A percentile compares a stretch with the other conserved stretches of the same genome.
Conservation (phyloP, 192 early-diverging fungal genomes). For the Podila epigama region DNA sequence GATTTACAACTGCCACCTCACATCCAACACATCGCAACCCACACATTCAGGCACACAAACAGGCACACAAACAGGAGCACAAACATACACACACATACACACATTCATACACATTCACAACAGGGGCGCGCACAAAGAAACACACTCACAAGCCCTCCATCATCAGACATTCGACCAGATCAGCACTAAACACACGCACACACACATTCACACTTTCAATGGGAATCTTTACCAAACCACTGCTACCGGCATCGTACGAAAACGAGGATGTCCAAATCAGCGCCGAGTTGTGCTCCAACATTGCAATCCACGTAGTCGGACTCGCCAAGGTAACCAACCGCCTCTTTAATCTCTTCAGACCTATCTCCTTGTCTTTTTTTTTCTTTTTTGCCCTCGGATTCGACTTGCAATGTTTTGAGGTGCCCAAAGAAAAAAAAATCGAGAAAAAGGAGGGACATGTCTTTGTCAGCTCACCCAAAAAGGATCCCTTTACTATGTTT, state of each 20-base stretch:
- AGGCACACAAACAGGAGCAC: neutral
- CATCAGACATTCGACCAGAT: no score
- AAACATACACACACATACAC: neutral
- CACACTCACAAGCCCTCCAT: no score
- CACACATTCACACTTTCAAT: slow-evolving; percentile 5
- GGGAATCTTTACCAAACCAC: slow-evolving; percentile 36
- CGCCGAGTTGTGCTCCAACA: slow-evolving; percentile 43
- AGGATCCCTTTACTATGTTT: neutral
- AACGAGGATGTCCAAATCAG: slow-evolving; percentile 51
- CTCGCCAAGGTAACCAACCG: slow-evolving; percentile 36
- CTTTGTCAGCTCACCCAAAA: neutral
- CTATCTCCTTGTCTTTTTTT: neutral
- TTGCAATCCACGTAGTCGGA: slow-evolving; percentile 31
- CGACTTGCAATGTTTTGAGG: neutral
- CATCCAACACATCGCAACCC: neutral
- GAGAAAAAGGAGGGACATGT: no score
- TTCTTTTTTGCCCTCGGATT: neutral
- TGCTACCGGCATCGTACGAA: slow-evolving; percentile 24
- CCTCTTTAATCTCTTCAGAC: neutral
- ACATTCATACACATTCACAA: no score
- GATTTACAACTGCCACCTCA: neutral
- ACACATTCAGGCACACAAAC: neutral
- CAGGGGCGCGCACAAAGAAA: no score
- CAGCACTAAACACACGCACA: neutral
- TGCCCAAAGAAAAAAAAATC: no score